Base-by-base conservation (phyloP, 1,139 yeast species). In the Sugiyamaella grinbergsii region DNA sequence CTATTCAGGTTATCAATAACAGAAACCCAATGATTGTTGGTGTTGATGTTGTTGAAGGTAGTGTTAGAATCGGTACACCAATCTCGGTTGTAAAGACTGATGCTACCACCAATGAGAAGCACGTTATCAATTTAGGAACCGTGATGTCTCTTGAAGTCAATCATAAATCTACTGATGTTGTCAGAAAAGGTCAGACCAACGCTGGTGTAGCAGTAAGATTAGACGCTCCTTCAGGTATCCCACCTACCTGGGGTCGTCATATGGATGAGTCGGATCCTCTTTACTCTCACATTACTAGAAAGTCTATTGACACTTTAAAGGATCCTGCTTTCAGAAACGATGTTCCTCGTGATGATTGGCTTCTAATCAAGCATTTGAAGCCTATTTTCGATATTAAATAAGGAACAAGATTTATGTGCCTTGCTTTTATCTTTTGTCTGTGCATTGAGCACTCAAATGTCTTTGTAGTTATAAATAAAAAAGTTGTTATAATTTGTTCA, bases 21-120 rank as follows among this genome's bases (percentile, higher is more conserved):
- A 88, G 98, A 75, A 90, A 91, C 71, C 99, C 99, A 54, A 93
- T 93, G 98, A 90, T 93, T 66, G 87, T 93, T 67, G 99, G 99
- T 81, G 98, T 93, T 55, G 99, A 93, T 70, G 96, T 93, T 57
- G 71, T 80, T 49, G 98, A 93, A 69, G 99, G 99, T 63, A 78
- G 87, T 38, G 79, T 94, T 44, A 82, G 93, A 59, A 70, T 87
- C 47, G 98, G 98, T 53, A 91, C 98, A 1, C 98, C 99, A 59
- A 89, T 93, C 57, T 85, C 96, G 74, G 93, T 94, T 24, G 97
- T 93, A 50, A 90, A 91, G 71, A 75, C 76, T 45, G 97, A 91
- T 65, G 96, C 98, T 36, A 77, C 76, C 13, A 87, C 96, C 1
- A 88, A 88, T 61, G 83, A 82, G 63, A 87, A 83, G 64, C 80